Evolutionary conservation across 805 yeast species (phyloP), one percentile per base, ranked within the genome.

Genomic region (Komagataella pastoris): DNA sequence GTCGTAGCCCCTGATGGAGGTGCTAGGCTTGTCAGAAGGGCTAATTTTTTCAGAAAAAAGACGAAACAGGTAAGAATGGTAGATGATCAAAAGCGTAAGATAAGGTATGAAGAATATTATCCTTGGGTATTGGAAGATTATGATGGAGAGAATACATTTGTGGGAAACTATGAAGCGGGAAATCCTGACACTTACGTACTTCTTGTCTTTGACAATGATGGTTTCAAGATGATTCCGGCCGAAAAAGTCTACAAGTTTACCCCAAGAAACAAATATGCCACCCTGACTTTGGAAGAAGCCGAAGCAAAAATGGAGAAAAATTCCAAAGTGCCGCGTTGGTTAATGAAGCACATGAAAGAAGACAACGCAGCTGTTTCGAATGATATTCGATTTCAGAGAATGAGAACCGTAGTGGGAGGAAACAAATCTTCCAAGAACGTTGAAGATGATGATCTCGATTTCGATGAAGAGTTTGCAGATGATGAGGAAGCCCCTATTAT

Each of bases 61-160:
- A 89, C 97, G 1, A 78, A 90, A 59, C 96, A 90, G 65, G 79
- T 88, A 17, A 81, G 77, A 58, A 77, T 83, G 24, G 80, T 88
- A 63, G 88, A 88, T 61, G 98, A 90, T 59, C 79, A 79, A 7
- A 90, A 88, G 54, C 77, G 91, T 55, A 84, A 81, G 61, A 71
- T 93, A 55, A 75, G 98, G 62, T 93, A 91, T 63, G 99, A 93
- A 68, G 99, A 93, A 68, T 88, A 84, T 65, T 91, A 87, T 60
- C 99, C 99, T 0, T 93, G 99, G 99, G 96, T 93, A 17, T 71
- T 93, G 74, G 99, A 93, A 69, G 99, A 93, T 68, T 91, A 86
- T 65, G 97, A 89, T 61, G 96, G 96, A 48, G 76, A 79, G 54
- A 91, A 93, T 63, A 91, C 95, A 0, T 93, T 88, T 85, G 97